phyloP scores from a whole-genome alignment of 2,329 filamentous ascomycete genomes.

The Monascus ruber region DNA sequence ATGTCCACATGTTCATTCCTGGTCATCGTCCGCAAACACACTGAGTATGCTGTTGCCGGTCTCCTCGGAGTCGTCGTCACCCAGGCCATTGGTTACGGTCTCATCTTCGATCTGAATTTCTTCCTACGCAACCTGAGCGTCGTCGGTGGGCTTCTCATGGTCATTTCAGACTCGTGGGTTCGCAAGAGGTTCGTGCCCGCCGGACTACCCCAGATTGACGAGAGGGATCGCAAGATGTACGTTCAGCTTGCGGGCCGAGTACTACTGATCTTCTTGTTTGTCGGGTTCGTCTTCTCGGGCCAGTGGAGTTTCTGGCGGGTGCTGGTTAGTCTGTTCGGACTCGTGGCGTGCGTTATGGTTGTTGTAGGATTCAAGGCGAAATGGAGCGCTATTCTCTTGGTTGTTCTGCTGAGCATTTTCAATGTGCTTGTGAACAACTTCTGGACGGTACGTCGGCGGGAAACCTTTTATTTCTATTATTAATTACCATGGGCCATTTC shows the following conservation, averaged over 20 bases:
- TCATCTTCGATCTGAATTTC: conserved; percentile 99
- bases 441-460: conserved; percentile 69
- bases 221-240: conserved; percentile 99
- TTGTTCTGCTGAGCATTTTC: conserved; percentile 91
- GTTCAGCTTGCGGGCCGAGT: conserved; percentile 95
- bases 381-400: conserved; percentile 90
- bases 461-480: neutral
- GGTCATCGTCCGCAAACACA: conserved; percentile 86
- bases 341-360: conserved; percentile 94
- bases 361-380: conserved; percentile 99
- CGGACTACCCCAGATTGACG: conserved; percentile 83
- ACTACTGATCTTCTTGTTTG: conserved; percentile 91
- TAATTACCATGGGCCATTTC: conserved; percentile 1
- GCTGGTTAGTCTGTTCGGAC: conserved; percentile 69
- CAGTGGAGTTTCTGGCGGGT: conserved; percentile 86
- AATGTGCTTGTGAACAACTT: conserved; percentile 99
- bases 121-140: conserved; percentile 98
- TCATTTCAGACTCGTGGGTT: conserved; percentile 94
- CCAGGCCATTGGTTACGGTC: conserved; percentile 89
- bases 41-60: conserved; percentile 81
- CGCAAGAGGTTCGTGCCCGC: conserved; percentile 95
- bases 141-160: conserved; percentile 94
- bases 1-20: conserved; percentile 74
- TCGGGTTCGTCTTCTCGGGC: conserved; percentile 92
- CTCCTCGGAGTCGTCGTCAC: conserved; percentile 84